phyloP scores from a whole-genome alignment of 2,329 filamentous ascomycete genomes.

The Ceratocystis ficicola region DNA sequence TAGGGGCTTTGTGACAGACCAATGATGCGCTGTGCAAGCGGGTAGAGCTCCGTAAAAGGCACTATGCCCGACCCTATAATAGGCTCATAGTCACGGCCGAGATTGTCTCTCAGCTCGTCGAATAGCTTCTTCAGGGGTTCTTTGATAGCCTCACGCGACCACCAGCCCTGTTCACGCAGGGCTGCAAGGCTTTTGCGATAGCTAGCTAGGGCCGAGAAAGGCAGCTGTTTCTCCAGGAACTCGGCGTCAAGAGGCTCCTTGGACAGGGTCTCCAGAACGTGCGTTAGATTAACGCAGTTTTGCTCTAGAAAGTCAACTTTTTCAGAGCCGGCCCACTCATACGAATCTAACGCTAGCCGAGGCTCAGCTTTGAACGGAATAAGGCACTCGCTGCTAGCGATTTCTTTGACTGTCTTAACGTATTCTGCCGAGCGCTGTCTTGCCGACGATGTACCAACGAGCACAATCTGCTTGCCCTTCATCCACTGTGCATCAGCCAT shows the following conservation, averaged over 20 bases:
- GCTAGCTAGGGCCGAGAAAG: conserved; percentile 16
- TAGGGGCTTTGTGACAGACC: conserved; percentile 17
- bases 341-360: conserved; percentile 18
- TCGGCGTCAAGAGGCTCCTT: conserved; percentile 25
- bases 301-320: conserved; percentile 21
- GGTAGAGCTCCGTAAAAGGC: conserved; percentile 22
- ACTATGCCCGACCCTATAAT: conserved; percentile 28
- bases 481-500: conserved; percentile 61
- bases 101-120: conserved; percentile 17
- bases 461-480: conserved; percentile 57
- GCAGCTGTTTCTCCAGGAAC: conserved; percentile 26
- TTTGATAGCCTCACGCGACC: conserved; percentile 21
- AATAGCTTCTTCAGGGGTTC: conserved; percentile 21
- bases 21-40: conserved; percentile 19
- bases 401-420: conserved; percentile 31
- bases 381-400: conserved; percentile 34
- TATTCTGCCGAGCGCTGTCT: conserved; percentile 38
- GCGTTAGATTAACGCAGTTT: conserved; percentile 20
- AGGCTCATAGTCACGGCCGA: conserved; percentile 20
- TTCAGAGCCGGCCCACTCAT: conserved; percentile 21
- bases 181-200: conserved; percentile 9
- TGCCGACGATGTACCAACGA: conserved; percentile 65
- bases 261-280: conserved; percentile 14
- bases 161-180: conserved; percentile 18
- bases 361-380: conserved; percentile 25